Percentiles rank a stretch among this genome's conserved stretches.
Evolutionary conservation across 768 basidiomycete species (phyloP).

Genomic region (Nidularia pulvinata): DNA sequence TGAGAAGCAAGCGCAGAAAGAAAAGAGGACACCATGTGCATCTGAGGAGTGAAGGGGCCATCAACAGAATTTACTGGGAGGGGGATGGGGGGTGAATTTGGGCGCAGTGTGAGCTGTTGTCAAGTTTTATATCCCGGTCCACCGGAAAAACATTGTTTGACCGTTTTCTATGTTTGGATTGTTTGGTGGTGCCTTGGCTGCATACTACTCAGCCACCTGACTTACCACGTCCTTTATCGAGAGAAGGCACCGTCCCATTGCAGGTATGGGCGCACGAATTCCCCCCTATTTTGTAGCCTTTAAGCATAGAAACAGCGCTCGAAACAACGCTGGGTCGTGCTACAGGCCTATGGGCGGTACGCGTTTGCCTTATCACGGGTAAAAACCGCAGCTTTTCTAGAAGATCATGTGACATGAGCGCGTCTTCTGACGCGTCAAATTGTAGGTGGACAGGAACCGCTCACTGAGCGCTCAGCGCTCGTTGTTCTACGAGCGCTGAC

Average conservation of each 20-base stretch:
- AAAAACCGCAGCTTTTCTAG: too few relatives aligned
- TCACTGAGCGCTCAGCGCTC: neutral
- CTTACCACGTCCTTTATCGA: constrained; percentile 5
- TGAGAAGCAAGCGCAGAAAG: neutral
- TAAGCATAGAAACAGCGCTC: constrained; percentile 3
- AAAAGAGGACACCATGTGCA: neutral
- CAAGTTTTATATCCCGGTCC: constrained; percentile 32
- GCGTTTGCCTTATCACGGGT: too few relatives aligned
- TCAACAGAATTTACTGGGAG: neutral
- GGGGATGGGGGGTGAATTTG: constrained; percentile 9
- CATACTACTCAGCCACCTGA: constrained; percentile 1
- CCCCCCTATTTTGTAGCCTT: neutral
- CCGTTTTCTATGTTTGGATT: neutral
- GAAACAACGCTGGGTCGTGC: too few relatives aligned
- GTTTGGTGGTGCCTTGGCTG: constrained; percentile 5
- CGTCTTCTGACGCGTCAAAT: too few relatives aligned
- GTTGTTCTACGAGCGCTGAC: constrained; percentile 1
- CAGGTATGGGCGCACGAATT: neutral
- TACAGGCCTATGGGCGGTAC: too few relatives aligned
- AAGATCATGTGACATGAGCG: too few relatives aligned
- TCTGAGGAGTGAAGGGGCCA: too few relatives aligned
- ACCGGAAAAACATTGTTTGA: constrained; percentile 26
- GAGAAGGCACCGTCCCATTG: neutral
- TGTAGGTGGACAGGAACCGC: too few relatives aligned
- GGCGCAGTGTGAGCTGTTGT: constrained; percentile 26